Base-by-base conservation (phyloP, 23 red algal genomes). In the Gracilaria gracilis region DNA sequence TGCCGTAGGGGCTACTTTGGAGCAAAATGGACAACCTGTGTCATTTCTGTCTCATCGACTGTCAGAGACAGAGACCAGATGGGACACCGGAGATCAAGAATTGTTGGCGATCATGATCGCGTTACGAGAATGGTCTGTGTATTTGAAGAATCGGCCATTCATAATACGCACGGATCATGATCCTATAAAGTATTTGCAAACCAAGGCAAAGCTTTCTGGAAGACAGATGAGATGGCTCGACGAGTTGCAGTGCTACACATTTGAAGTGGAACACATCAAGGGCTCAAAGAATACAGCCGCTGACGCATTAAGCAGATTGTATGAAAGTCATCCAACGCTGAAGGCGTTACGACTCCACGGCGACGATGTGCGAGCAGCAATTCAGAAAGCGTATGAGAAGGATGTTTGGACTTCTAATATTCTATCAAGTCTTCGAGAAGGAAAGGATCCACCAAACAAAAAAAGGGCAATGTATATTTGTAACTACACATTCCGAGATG, bases 151-250 rank as follows among this genome's bases (percentile, higher is more conserved):
- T 53, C 3, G 29, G 6, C 48, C 36, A 69, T 71, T 69, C 36
- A 33, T 32, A 36, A 46, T 72, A 40, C 57, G 54, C 36, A 74
- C 58, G 37, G 61, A 86, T 82, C 78, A 82, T 36, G 78, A 82
- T 6, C 47, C 42, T n/a, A 61, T 82, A 6, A 54, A 61, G n/a
- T 53, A 82, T 36, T 47, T 82, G 78, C 34, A 82, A 35, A 58
- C 42, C 5, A 82, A 82, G 46, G 4, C 42, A 40, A 54, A 47
- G 44, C 46, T 82, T 27, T 58, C 78, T 9, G 51, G 51, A 59
- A 59, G 8, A 82, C 78, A 82, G 50, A 54, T 58, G 31, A 54
- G 78, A 54, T 82, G 78, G 78, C 78, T 82, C 8, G 78, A 82
- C 12, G 46, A 82, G n/a, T n/a, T 82, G 27, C 34, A 82, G 78